phyloP scores from a whole-genome alignment of 306 rosid genomes.

The Begonia masoniana region DNA sequence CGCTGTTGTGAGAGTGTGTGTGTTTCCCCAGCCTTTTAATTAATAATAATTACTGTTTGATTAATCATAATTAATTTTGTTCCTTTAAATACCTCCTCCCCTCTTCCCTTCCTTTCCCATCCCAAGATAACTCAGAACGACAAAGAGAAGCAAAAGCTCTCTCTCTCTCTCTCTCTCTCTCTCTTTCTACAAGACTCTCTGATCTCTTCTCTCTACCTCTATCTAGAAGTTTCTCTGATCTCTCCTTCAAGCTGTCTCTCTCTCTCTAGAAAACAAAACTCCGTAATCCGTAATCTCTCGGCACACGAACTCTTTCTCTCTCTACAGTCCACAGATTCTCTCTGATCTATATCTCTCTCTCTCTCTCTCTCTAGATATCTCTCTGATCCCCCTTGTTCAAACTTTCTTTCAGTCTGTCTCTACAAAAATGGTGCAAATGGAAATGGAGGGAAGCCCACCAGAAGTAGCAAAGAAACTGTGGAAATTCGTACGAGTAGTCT shows the following conservation, averaged over 20 bases:
- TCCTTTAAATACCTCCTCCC: slow-evolving; percentile 24
- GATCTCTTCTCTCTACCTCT: too few relatives aligned
- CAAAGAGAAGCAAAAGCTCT: background rate
- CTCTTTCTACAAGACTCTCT: background rate
- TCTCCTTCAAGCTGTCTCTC: too few relatives aligned
- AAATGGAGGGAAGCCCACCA: slow-evolving; percentile 33
- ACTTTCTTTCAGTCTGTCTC: background rate
- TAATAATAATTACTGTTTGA: slow-evolving; percentile 1
- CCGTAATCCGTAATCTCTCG: too few relatives aligned
- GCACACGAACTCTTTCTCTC: background rate
- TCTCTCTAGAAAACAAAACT: too few relatives aligned
- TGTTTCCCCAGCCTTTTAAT: background rate
- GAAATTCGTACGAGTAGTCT: slow-evolving; percentile 40
- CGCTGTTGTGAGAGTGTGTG: slow-evolving; percentile 2
- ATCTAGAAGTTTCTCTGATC: too few relatives aligned
- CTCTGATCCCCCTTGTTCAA: too few relatives aligned
- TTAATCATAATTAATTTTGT: slow-evolving; percentile 8
- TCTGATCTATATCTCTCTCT: too few relatives aligned
- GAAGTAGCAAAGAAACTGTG: slow-evolving; percentile 46
- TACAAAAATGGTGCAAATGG: slow-evolving; percentile 23
- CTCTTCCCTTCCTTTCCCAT: slow-evolving; percentile 7
- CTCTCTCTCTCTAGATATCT: too few relatives aligned
- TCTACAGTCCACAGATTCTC: too few relatives aligned
- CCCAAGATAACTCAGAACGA: background rate
- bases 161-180: slow-evolving; percentile 1